Evolutionary conservation across 2,329 filamentous ascomycete genomes (phyloP), one percentile per base, ranked within the genome.

Genomic region (Cercospora sesami): DNA sequence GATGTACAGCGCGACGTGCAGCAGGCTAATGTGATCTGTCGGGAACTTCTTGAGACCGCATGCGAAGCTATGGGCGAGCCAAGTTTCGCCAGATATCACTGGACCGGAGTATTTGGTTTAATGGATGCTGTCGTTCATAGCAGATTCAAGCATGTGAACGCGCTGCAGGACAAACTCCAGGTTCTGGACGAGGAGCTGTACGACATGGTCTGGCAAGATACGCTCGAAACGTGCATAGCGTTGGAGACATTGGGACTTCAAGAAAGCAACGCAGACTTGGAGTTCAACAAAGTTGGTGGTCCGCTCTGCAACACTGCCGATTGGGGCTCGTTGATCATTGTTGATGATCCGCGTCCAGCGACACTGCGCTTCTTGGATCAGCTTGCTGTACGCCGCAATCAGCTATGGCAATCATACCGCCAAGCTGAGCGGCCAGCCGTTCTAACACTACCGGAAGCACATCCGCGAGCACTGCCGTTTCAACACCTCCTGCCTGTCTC

Each of bases 331-430:
- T 51, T 59, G 51, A 16, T 26, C 14, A 16, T 18, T 3, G 33
- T 67, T 16, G 31, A 58, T 7, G 51, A 33, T n/a, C 68, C 65
- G 10, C 64, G 69, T 2, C 59, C 70, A 3, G 73, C 76, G 1
- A 75, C 73, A 0, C 77, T 75, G 59, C 73, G 61, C 4, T 81
- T 81, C 62, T 53, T 81, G 1, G 78, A 81, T 57, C 70, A 77
- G 23, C 71, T 81, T 31, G 79, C 80, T 30, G 71, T 70, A 67
- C 71, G 70, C 7, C 75, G 79, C 58, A 69, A 81, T 60, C 55
- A 72, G 5, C 59, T 80, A 0, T 81, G 80, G 79, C 57, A 33
- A 7, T 65, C 69, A 5, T 57, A 76, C 53, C 75, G 80, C 42
- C 66, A 71, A 4, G 73, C 33, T 7, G 33, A 65, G 3, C 63